Evolutionary conservation across 148 eudicot genomes (phyloP).

Genomic region (Rhododendron henanense): DNA sequence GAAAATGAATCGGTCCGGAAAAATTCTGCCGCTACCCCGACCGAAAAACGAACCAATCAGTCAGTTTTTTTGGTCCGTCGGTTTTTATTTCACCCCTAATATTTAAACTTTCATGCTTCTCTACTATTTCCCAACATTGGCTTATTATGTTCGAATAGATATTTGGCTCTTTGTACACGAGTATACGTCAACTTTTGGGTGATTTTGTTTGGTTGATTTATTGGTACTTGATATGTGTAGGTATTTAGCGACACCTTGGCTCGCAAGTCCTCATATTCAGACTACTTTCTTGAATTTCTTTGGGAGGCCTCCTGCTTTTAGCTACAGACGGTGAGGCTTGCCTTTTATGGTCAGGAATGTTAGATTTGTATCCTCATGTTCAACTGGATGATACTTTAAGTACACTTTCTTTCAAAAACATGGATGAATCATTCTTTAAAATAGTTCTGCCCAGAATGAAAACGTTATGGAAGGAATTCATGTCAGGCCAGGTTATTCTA

Average conservation of each 20-base stretch:
- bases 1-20: too few species aligned
- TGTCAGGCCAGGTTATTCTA: not conserved
- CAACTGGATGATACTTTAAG: not conserved
- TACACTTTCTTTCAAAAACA: not conserved
- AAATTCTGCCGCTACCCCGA: too few species aligned
- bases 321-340: conserved; percentile 56
- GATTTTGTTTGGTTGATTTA: not conserved
- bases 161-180: not conserved
- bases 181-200: not conserved
- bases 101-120: not conserved
- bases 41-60: too few species aligned
- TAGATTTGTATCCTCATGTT: not conserved
- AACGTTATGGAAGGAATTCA: not conserved
- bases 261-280: conserved; percentile 89
- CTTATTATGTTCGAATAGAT: not conserved
- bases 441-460: not conserved
- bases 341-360: not conserved
- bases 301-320: conserved; percentile 67
- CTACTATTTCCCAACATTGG: not conserved
- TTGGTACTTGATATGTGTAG: conserved; percentile 29
- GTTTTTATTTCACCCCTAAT: too few species aligned
- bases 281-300: conserved; percentile 74
- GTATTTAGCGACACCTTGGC: conserved; percentile 91
- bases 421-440: conserved; percentile 6
- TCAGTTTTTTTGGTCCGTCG: too few species aligned